A percentile compares a stretch with the other conserved stretches of the same genome.
phyloP scores from a whole-genome alignment of 805 yeast species.

The Starmerella floricola region DNA sequence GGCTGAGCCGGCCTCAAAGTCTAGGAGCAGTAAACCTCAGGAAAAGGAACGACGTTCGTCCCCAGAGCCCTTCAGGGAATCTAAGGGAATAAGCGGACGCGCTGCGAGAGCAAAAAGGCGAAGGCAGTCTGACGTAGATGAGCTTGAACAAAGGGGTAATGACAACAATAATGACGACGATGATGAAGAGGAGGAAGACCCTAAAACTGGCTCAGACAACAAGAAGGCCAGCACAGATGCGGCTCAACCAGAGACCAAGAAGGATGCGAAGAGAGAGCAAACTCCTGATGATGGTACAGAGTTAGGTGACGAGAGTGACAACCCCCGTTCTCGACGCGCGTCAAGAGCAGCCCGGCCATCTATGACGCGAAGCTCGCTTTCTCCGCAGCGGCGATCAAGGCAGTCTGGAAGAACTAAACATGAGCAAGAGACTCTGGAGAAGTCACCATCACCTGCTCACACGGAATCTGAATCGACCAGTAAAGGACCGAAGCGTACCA shows the following conservation, averaged over 20 bases:
- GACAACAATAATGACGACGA: background rate
- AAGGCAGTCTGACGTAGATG: constrained; percentile 1
- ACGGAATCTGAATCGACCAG: too few relatives aligned
- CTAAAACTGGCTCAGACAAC: too few relatives aligned
- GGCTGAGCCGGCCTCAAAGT: too few relatives aligned
- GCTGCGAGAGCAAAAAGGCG: background rate
- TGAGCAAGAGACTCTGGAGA: background rate
- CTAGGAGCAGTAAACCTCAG: too few relatives aligned
- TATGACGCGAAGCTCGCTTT: constrained; percentile 7
- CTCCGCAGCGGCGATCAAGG: constrained; percentile 4
- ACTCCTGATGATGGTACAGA: background rate
- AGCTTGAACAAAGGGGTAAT: too few relatives aligned
- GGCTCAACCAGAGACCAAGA: too few relatives aligned
- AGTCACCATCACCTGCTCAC: background rate
- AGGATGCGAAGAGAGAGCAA: too few relatives aligned
- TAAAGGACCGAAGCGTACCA: background rate
- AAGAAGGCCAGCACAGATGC: too few relatives aligned
- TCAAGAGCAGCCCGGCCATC: constrained; percentile 11
- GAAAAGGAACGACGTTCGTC: too few relatives aligned
- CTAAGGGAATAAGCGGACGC: background rate
- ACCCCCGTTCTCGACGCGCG: background rate
- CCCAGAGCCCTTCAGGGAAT: background rate
- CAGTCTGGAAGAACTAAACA: background rate
- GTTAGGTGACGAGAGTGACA: background rate
- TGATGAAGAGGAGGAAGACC: background rate